Conservation (phyloP, 2,329 filamentous ascomycete species). For the Eurotiales sp. region DNA sequence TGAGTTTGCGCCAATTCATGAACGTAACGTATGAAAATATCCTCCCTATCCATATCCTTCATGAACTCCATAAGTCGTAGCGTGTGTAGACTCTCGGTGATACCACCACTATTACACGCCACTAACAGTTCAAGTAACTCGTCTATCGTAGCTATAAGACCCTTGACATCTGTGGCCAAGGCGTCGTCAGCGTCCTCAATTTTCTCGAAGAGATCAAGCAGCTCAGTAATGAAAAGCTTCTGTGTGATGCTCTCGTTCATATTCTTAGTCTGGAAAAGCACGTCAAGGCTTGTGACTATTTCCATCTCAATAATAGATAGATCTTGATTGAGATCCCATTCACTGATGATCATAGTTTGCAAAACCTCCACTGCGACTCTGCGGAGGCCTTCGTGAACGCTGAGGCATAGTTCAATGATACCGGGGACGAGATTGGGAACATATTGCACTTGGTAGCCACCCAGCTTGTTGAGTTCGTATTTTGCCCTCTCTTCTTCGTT, state of each 20-base stretch:
- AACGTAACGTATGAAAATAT: slow-evolving; percentile 94
- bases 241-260: slow-evolving; percentile 85
- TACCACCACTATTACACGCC: slow-evolving; percentile 73
- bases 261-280: slow-evolving; percentile 82
- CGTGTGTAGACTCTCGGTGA: slow-evolving; percentile 80
- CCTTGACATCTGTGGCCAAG: slow-evolving; percentile 70
- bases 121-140: slow-evolving; percentile 88
- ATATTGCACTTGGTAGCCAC: slow-evolving; percentile 97
- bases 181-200: slow-evolving; percentile 67
- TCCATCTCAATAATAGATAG: slow-evolving; percentile 88
- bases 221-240: slow-evolving; percentile 85
- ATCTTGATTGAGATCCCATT: slow-evolving; percentile 95
- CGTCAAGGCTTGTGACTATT: slow-evolving; percentile 90
- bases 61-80: slow-evolving; percentile 93
- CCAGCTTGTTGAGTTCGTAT: slow-evolving; percentile 79
- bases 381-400: slow-evolving; percentile 86
- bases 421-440: slow-evolving; percentile 87
- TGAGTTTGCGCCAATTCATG: slow-evolving; percentile 84
- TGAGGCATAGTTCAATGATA: slow-evolving; percentile 90
- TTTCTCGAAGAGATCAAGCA: slow-evolving; percentile 74
- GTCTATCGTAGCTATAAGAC: slow-evolving; percentile 79
- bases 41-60: slow-evolving; percentile 93
- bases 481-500: slow-evolving; percentile 70
- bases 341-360: slow-evolving; percentile 97
- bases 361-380: slow-evolving; percentile 88